phyloP scores from a whole-genome alignment of 352 stramenopile species.

The Globisporangium solare region DNA sequence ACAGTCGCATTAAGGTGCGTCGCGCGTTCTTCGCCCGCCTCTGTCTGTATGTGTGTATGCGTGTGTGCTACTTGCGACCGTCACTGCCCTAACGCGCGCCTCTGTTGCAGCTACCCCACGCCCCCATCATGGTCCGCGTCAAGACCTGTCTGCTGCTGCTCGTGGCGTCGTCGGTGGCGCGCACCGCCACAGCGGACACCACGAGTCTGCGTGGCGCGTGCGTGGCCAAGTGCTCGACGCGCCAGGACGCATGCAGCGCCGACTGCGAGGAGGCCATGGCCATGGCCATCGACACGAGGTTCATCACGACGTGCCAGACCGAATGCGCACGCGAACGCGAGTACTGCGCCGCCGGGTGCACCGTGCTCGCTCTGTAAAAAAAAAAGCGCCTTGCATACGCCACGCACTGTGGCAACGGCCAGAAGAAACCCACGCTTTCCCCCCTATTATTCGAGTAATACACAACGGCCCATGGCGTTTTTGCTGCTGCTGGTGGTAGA shows the following conservation, averaged over 20 bases:
- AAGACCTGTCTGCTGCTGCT: no score
- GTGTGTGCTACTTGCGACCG: slow-evolving; percentile 1
- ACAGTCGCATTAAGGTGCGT: no score
- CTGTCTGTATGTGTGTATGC: not conserved
- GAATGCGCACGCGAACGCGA: slow-evolving; percentile 20
- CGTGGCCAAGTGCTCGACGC: slow-evolving; percentile 1
- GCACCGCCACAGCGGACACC: not conserved
- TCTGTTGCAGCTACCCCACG: no score
- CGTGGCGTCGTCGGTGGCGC: not conserved
- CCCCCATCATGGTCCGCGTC: no score
- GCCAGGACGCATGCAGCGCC: slow-evolving; percentile 10
- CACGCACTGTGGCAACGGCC: not conserved
- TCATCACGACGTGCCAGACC: slow-evolving; percentile 20
- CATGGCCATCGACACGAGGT: slow-evolving; percentile 11
- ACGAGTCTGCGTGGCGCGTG: slow-evolving; percentile 8
- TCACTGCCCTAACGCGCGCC: not conserved
- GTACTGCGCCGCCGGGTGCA: slow-evolving; percentile 25
- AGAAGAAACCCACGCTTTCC: not conserved
- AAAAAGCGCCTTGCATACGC: not conserved
- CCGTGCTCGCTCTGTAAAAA: slow-evolving; percentile 1
- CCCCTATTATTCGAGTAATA: no score
- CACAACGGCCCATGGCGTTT: no score
- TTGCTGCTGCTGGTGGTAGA: no score
- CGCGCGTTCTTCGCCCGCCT: not conserved
- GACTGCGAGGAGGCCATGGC: slow-evolving; percentile 9